Base-by-base conservation (phyloP, 2,329 filamentous ascomycete species). In the Leptographium galeiforme region DNA sequence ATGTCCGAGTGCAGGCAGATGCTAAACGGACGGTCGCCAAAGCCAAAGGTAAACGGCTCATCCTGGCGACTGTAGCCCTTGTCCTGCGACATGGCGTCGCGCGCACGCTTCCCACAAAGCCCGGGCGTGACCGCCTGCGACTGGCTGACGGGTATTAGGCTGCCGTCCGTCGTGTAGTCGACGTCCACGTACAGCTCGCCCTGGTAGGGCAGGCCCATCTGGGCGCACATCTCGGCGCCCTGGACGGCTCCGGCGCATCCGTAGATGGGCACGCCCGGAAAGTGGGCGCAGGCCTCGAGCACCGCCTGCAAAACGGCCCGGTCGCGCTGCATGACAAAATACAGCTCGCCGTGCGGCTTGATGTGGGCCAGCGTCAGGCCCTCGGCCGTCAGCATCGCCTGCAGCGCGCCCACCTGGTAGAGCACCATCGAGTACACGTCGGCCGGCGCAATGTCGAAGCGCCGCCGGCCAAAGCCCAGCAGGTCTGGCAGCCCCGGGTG, bases 1-100 rank as follows among this genome's bases (percentile, higher is more conserved):
- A 68, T 70, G 56, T 74, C 72, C 0, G 70, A 73, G 57, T 74
- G 72, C 55, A 70, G 73, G 51, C 72, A 74, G 19, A 74, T 63
- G 12, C 69, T 69, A 7, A 72, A 56, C 0, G 65, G 67, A 52
- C 73, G 69, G 30, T 68, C 64, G 56, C 70, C 68, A 6, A 72
- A 58, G 0, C 66, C 67, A 46, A 73, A 56, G 44, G 63, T 58
- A 3, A 72, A 66, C 1, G 62, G 59, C 51, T 65, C 66, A 0
- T 70, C 71, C 57, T 70, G 65, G n/a, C 62, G 56, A 6, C 72
- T 67, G 52, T 70, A 69, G 45, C 62, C 66, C 61, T 64, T 65
- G 14, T 72, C 67, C 40, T 72, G 69, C 8, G 64, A 64, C 0
- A 63, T 53, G 25, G 25, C 25, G 25, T 25, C 25, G 25, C 25